Evolutionary conservation across 441 rosid species (phyloP).

Genomic region (Oxalis stricta): DNA sequence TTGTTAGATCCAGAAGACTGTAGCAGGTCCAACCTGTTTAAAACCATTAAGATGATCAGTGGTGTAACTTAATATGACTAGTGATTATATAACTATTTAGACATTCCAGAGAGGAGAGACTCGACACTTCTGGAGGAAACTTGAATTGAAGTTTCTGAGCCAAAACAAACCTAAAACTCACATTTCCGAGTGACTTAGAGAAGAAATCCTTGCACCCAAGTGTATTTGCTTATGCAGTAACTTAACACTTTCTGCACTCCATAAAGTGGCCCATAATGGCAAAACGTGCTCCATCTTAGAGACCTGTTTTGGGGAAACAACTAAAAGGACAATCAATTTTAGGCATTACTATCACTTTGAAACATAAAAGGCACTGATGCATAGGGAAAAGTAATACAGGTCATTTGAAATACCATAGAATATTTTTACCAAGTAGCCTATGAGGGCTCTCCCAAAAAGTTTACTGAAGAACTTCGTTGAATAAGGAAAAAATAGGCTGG

Average conservation of each 20-base stretch:
- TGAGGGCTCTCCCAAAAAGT: neutral
- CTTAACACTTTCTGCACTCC: conserved; percentile 24
- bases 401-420: no score
- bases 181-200: conserved; percentile 48
- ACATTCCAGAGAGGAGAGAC: neutral
- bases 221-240: conserved; percentile 27
- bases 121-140: neutral
- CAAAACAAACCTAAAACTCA: conserved; percentile 22
- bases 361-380: neutral
- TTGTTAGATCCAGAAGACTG: conserved; percentile 33
- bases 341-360: conserved; percentile 9
- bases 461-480: neutral
- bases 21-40: conserved; percentile 47
- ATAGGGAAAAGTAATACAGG: neutral
- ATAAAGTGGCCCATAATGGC: conserved; percentile 41
- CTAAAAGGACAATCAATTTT: conserved; percentile 32
- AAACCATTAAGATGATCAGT: conserved; percentile 14
- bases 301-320: conserved; percentile 68
- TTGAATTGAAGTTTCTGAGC: neutral
- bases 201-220: conserved; percentile 63
- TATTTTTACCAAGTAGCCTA: neutral
- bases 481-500: neutral
- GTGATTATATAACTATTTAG: no score
- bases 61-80: no score
- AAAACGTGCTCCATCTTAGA: conserved; percentile 57